Base-by-base conservation (phyloP, 2,329 filamentous ascomycete genomes). In the Neonectria coccinea region DNA sequence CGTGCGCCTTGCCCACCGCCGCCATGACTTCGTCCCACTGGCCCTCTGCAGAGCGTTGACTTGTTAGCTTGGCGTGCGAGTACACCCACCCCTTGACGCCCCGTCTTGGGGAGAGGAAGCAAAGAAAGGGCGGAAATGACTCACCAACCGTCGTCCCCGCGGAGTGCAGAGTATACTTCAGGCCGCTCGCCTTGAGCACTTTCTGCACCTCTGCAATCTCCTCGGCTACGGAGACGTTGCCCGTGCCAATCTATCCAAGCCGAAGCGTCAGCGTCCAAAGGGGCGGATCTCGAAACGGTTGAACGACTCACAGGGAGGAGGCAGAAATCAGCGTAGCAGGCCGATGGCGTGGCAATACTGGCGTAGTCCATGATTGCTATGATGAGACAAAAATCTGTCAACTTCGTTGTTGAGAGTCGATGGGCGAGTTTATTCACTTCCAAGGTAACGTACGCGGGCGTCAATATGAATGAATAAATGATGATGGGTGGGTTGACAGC, bases 161-260 rank as follows among this genome's bases (percentile, higher is more conserved):
- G 27, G 92, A 94, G 80, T 98, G 95, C 93, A 98, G 96, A 51
- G 87, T 89, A 77, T 94, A 95, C 68, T 88, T 90, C 67, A 98
- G 79, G 2, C 93, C 93, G 71, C 91, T 96, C 58, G 88, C 89
- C 79, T 91, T 89, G 73, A 99, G 86, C 39, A 98, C 85, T 62
- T 90, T 89, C 82, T 98, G 95, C 41, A 98, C 93, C 67, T 92
- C 90, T 36, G 95, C 95, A 31, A 99, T 89, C 77, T 98, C 92
- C 70, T 91, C 88, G 5, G 92, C 91, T 16, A 95, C 91, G 2
- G 92, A 94, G 56, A 88, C 85, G 44, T 81, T 89, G 53, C 88
- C 89, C 18, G 95, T 97, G 66, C 96, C 95, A 67, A 98, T 86
- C 91, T 93, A 58, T 31, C 31, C 4, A 25, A 45, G 25, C 14